These are phyloP conservation scores for Scedosporium dehoogii DNA, from an alignment of 2,329 filamentous ascomycete species.

Conservation along the genomic window DNA sequence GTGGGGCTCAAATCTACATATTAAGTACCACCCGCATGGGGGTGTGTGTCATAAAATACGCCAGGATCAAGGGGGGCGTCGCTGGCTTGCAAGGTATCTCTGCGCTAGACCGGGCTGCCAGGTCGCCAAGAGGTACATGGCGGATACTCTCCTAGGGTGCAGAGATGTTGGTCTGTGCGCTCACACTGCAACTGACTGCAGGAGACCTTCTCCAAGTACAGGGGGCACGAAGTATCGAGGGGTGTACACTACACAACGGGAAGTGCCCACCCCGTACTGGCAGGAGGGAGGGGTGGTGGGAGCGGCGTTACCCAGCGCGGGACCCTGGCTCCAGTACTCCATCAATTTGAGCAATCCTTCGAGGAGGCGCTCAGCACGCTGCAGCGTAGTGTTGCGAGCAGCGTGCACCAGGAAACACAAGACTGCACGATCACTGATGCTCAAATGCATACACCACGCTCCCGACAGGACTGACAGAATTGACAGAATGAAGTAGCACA, in stretches of 20 bases:
- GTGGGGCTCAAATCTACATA: neutral
- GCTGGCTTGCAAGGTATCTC: neutral
- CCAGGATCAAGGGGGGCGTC: neutral
- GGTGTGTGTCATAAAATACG: neutral
- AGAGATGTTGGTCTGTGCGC: neutral
- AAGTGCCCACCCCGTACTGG: no score
- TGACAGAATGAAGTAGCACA: no score
- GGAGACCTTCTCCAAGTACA: neutral
- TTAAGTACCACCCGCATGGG: neutral
- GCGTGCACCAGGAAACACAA: no score
- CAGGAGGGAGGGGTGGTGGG: neutral
- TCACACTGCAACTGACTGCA: neutral
- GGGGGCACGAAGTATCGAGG: neutral
- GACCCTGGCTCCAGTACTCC: neutral
- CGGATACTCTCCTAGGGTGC: neutral
- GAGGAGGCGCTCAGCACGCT: no score
- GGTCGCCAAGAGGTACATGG: neutral
- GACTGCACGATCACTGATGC: no score
- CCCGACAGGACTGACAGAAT: no score
- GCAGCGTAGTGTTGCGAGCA: no score
- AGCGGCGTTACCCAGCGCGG: neutral
- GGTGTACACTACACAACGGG: no score
- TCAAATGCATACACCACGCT: no score
- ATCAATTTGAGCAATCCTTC: no score
- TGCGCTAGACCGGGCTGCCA: neutral